Base-by-base conservation (phyloP, 495 filamentous ascomycete genomes). In the Neurospora tetraspora region DNA sequence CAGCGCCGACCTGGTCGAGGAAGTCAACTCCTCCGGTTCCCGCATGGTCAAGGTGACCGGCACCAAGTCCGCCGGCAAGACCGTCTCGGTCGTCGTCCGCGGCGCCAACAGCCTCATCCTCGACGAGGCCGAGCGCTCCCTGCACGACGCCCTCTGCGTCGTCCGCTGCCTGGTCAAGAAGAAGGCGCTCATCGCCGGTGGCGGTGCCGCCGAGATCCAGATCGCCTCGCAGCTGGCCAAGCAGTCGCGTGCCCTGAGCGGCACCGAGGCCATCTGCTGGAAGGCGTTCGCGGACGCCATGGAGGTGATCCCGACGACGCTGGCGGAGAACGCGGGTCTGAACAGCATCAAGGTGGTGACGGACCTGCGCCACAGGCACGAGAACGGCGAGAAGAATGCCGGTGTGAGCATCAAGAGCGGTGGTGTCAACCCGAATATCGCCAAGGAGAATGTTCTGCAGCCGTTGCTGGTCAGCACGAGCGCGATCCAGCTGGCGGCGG, bases 301-400 rank as follows among this genome's bases (percentile, higher is more conserved):
- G 87, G 96, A 99, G 84, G 93, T 99, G 9, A 94, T 98, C 72
- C 96, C 96, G 18, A 97, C 94, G 31, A 99, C 96, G 2, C 88
- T 99, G 61, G 96, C 96, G 3, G 96, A 99, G 85, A 99, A 99
- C 76, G 96, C 96, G 1, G 96, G 96, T 40, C 86, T 99, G 71
- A 98, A 98, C 86, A 93, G 91, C 78, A 98, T 99, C 86, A 96
- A 94, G 82, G 96, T 99, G 18, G 96, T 99, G n/a, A 99, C 96
- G 42, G 96, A 97, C 73, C 83, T 99, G 81, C 88, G 96, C 77
- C 93, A 97, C 83, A 88, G 93, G 75, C 96, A 99, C 81, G 96
- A 94, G 73, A 89, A 92, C 80, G 96, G 95, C 69, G 94, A 98
- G 88, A 91, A 91, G 85, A 96, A 97, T 76, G 95, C 96, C 20